phyloP scores from a whole-genome alignment of 106 monocot genomes.

The Ottelia alismoides region DNA sequence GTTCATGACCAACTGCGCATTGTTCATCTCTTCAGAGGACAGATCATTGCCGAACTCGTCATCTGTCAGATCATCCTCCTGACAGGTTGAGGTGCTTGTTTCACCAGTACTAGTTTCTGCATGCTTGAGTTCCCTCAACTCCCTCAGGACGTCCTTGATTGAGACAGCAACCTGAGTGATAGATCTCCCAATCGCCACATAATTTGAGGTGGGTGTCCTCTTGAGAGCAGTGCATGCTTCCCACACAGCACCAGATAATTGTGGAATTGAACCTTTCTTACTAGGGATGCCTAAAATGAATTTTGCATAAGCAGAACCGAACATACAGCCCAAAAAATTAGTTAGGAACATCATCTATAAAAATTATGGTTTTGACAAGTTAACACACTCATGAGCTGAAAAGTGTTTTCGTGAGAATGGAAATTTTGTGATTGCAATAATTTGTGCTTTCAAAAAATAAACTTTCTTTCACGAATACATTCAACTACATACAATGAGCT shows the following conservation, averaged over 20 bases:
- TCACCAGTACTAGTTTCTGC: constrained; percentile 2
- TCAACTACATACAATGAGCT: no score
- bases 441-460: no score
- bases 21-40: constrained; percentile 38
- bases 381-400: no score
- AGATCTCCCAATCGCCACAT: constrained; percentile 55
- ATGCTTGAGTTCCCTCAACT: constrained; percentile 67
- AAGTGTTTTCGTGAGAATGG: no score
- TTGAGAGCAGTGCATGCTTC: constrained; percentile 67
- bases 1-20: constrained; percentile 32
- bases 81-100: constrained; percentile 3
- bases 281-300: no score
- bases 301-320: no score
- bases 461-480: no score
- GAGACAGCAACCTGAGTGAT: constrained; percentile 71
- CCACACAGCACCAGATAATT: constrained; percentile 69
- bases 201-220: constrained; percentile 63
- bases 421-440: no score
- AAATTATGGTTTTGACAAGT: no score
- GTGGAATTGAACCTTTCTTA: constrained; percentile 42
- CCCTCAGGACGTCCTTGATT: constrained; percentile 73
- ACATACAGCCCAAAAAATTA: no score
- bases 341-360: no score
- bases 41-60: constrained; percentile 36
- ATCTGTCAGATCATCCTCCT: constrained; percentile 12